Conservation (phyloP, 2,329 filamentous ascomycete genomes). For the Verticillium klebahnii region DNA sequence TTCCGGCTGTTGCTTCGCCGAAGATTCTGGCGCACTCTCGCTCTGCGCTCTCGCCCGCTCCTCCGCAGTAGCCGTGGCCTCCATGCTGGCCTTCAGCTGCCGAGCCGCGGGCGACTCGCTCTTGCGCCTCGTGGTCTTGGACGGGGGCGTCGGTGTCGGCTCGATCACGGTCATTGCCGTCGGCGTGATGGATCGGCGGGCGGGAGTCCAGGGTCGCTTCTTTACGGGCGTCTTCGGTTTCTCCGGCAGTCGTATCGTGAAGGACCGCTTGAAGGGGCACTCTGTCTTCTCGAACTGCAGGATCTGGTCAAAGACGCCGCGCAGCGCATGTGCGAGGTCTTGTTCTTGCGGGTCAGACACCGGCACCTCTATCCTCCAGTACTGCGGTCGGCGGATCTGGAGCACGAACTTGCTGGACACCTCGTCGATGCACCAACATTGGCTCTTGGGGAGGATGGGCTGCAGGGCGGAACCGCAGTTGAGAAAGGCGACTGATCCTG, state of each 20-base stretch:
- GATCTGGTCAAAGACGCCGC: constrained; percentile 64
- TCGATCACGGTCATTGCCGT: constrained; percentile 27
- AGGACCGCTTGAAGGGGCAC: constrained; percentile 77
- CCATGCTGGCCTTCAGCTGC: not conserved
- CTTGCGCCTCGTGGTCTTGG: not conserved
- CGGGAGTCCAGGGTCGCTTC: constrained; percentile 65
- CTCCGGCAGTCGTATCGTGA: constrained; percentile 70
- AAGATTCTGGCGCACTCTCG: not conserved
- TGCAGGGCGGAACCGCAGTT: constrained; percentile 81
- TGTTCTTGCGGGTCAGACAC: constrained; percentile 59
- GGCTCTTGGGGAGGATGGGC: constrained; percentile 82
- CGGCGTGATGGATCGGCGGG: constrained; percentile 25
- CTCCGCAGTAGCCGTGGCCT: not conserved
- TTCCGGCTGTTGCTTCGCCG: not conserved
- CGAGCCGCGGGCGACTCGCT: not conserved
- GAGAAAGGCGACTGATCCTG: constrained; percentile 81
- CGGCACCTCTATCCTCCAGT: constrained; percentile 87
- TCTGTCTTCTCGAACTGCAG: constrained; percentile 83
- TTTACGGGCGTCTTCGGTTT: constrained; percentile 59
- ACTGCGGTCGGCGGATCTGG: constrained; percentile 75
- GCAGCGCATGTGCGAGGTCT: constrained; percentile 60
- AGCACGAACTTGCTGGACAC: constrained; percentile 78
- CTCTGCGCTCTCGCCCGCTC: not conserved
- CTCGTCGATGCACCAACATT: constrained; percentile 90
- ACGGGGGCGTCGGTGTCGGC: constrained; percentile 7